Base-by-base conservation (phyloP, 1,284 basidiomycete genomes). In the Trametes sp. region DNA sequence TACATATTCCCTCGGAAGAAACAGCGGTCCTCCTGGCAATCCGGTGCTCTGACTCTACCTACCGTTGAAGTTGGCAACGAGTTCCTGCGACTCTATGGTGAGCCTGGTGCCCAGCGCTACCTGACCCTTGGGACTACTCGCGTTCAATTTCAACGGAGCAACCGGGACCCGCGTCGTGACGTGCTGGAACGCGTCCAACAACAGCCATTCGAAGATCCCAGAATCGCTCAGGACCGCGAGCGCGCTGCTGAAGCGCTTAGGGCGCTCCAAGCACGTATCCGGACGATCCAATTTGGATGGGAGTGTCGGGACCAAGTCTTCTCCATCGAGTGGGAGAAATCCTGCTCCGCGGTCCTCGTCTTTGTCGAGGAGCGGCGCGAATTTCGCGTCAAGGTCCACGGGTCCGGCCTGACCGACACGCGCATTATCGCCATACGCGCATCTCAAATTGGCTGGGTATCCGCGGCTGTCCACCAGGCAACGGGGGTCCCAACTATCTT, bases 281-380 rank as follows among this genome's bases (percentile, higher is more conserved):
- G 60, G 5, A 70, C 75, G 2, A 68, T 89, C 28, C 78, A 80
- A 59, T 78, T 87, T 65, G 85, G 86, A 13, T 86, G 84, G 83
- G 76, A 80, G 61, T 87, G 84, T 64, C 78, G 82, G 33, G 85
- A 87, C 68, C 71, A 75, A 14, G 78, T 81, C 0, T 84, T 85
- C 64, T 89, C 87, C 7, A 73, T 84, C 51, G 87, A 89, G 73
- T 84, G 82, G 78, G 84, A 87, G 72, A 72, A 76, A 41, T 51
- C 63, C 21, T 69, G 62, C 33, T 44, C 56, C 23, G 75, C 76
- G 35, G 54, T 51, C 29, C 68, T 84, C 29, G 63, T 59, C 19
- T 84, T 84, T 67, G 73, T 81, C 57, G 71, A 77, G 10, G 81
- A 86, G 31, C 77, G 78, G 28, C 75, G 84, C 51, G 81, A 86